Percentiles rank a stretch among this genome's conserved stretches.
These are phyloP conservation scores for Kwoniella shivajii DNA, from an alignment of 1,284 basidiomycete species.

Conservation along the genomic window DNA sequence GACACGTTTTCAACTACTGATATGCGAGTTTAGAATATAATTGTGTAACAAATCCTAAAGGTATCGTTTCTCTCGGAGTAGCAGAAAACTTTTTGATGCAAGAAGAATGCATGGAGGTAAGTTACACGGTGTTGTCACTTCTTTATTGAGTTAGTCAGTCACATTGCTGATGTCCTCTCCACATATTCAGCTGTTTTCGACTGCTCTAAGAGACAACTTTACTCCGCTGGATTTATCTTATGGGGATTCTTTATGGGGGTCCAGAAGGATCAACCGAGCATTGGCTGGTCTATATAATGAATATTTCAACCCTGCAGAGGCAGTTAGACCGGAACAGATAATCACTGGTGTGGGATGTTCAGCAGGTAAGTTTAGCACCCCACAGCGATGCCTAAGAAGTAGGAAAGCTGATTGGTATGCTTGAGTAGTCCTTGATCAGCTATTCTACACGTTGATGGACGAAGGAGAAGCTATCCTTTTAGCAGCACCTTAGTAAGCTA, in stretches of 20 bases:
- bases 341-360: slow-evolving; percentile 50
- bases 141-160: too few species aligned
- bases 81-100: slow-evolving; percentile 55
- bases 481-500: slow-evolving; percentile 44
- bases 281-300: slow-evolving; percentile 46
- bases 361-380: slow-evolving; percentile 27
- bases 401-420: not conserved
- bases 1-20: too few species aligned
- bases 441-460: slow-evolving; percentile 54
- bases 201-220: slow-evolving; percentile 42
- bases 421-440: slow-evolving; percentile 49
- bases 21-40: slow-evolving; percentile 38
- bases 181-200: slow-evolving; percentile 39
- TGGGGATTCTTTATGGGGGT: slow-evolving; percentile 51
- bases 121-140: not conserved
- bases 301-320: slow-evolving; percentile 40
- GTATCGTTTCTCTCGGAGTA: slow-evolving; percentile 56
- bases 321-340: slow-evolving; percentile 43
- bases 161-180: slow-evolving; percentile 3
- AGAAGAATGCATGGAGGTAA: slow-evolving; percentile 45
- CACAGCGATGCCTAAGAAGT: not conserved
- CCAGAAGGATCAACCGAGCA: slow-evolving; percentile 45
- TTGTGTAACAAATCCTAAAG: slow-evolving; percentile 47
- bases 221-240: slow-evolving; percentile 43
- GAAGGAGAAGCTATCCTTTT: slow-evolving; percentile 54